Conservation (phyloP, 169 alveolate genomes). For the Eimeria sp. region DNA sequence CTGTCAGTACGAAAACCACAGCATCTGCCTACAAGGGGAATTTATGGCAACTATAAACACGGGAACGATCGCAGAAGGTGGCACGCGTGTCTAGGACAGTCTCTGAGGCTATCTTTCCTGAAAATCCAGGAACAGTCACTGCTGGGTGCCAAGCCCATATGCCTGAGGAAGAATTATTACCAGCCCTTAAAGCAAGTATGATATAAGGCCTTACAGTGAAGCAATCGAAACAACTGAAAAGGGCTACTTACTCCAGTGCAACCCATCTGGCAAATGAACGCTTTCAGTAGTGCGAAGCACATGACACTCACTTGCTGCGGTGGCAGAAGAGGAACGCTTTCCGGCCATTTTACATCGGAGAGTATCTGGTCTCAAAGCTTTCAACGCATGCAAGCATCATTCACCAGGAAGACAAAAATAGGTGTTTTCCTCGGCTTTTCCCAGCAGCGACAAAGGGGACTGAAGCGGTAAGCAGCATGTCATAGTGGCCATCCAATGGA, state of each 20-base stretch:
- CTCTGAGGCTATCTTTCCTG: background rate
- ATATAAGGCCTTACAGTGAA: background rate
- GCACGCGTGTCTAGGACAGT: background rate
- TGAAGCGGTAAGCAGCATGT: background rate
- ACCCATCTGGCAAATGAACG: background rate
- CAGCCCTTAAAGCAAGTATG: background rate
- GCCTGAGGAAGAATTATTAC: background rate
- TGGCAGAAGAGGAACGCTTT: background rate
- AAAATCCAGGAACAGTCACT: background rate
- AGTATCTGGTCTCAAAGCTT: background rate
- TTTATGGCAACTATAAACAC: background rate
- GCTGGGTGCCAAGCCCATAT: background rate
- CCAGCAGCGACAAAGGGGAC: background rate
- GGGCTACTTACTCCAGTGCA: background rate
- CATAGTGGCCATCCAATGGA: background rate
- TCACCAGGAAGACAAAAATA: background rate
- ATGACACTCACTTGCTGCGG: slow-evolving; percentile 16
- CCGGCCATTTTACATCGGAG: background rate
- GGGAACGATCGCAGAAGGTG: background rate
- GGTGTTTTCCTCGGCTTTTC: background rate
- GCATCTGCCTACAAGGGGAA: background rate
- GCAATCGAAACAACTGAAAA: background rate
- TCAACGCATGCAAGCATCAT: background rate
- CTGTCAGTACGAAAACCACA: background rate
- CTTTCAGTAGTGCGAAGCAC: background rate